phyloP scores from a whole-genome alignment of 768 basidiomycete genomes.

The Podaxis mareebaensis region DNA sequence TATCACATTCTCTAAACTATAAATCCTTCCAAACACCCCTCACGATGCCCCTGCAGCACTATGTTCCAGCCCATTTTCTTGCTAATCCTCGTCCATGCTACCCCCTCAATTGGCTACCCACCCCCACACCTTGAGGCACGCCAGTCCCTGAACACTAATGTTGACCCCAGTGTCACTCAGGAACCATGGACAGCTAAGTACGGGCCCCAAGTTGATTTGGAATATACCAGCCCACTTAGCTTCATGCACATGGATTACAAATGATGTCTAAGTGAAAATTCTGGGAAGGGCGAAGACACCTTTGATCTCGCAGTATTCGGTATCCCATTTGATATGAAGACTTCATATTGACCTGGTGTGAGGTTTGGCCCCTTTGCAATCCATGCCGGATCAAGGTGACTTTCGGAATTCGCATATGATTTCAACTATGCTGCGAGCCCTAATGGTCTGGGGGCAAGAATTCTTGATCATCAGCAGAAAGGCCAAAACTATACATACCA shows the following conservation, averaged over 20 bases:
- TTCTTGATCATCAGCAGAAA: no score
- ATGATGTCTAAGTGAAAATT: constrained; percentile 40
- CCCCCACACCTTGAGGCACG: neutral
- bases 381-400: constrained; percentile 57
- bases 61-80: neutral
- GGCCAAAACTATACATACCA: no score
- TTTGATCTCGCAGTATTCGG: constrained; percentile 68
- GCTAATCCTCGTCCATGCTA: neutral
- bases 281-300: constrained; percentile 36
- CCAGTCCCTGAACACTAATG: neutral
- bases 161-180: constrained; percentile 3
- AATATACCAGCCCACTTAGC: constrained; percentile 26
- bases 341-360: constrained; percentile 49
- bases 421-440: constrained; percentile 56
- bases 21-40: neutral
- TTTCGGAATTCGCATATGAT: constrained; percentile 48
- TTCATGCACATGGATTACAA: constrained; percentile 68
- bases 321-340: constrained; percentile 61
- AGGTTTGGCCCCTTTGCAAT: constrained; percentile 71
- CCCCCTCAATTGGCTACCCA: neutral
- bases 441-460: constrained; percentile 41
- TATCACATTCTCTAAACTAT: neutral
- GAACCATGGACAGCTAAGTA: constrained; percentile 21
- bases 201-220: constrained; percentile 17
- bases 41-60: neutral